Conservation (phyloP, 345 rosid species). For the Moringa oleifera region DNA sequence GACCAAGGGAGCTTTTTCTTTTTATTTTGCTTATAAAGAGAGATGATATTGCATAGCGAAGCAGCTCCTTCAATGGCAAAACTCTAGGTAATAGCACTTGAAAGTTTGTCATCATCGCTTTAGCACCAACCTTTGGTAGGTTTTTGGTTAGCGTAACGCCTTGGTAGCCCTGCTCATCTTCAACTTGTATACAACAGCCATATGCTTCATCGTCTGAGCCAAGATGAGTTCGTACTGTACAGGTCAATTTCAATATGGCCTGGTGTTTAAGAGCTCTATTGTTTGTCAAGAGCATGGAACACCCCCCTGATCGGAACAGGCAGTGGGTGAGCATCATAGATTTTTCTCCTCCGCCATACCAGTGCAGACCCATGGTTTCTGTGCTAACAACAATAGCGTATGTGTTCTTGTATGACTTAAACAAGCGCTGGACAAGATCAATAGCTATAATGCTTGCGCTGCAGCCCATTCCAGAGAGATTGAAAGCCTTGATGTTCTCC, state of each 20-base stretch:
- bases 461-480: constrained; percentile 30
- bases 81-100: constrained; percentile 49
- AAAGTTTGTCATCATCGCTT: constrained; percentile 50
- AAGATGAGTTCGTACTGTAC: constrained; percentile 41
- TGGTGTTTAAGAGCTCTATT: constrained; percentile 28
- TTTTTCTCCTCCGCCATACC: constrained; percentile 70
- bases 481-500: constrained; percentile 22
- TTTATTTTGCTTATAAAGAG: no score
- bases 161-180: constrained; percentile 26
- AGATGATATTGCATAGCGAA: constrained; percentile 11
- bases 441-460: constrained; percentile 27
- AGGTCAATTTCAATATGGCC: constrained; percentile 45
- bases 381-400: constrained; percentile 68
- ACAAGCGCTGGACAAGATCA: constrained; percentile 26
- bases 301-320: constrained; percentile 67
- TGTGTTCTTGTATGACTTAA: constrained; percentile 20
- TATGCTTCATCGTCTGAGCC: constrained; percentile 63
- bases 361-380: constrained; percentile 59
- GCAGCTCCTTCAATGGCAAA: constrained; percentile 36
- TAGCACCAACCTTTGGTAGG: constrained; percentile 20
- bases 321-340: constrained; percentile 79
- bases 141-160: constrained; percentile 28
- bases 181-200: constrained; percentile 40
- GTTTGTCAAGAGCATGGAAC: constrained; percentile 69
- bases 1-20: no score